Evolutionary conservation across 768 basidiomycete species (phyloP).

Genomic region (Agaricus sinodeliciosus): DNA sequence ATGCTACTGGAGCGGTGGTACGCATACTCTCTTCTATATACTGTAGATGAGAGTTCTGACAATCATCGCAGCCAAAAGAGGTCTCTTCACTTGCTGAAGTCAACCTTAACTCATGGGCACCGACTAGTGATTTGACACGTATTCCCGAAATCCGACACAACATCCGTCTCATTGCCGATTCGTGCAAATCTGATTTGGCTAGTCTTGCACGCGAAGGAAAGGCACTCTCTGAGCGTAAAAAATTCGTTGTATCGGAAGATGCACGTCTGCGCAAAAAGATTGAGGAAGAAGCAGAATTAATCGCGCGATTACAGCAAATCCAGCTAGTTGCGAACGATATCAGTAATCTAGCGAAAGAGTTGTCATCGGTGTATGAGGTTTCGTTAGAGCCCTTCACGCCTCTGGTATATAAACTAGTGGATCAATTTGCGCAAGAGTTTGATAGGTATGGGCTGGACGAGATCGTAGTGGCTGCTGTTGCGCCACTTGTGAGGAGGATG

Average conservation of each 20-base stretch:
- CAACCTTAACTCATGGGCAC: conserved; percentile 74
- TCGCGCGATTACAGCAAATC: conserved; percentile 70
- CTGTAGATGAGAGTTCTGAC: conserved; percentile 7
- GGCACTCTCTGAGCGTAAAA: conserved; percentile 71
- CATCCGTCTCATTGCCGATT: conserved; percentile 76
- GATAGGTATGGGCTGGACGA: conserved; percentile 80
- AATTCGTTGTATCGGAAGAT: conserved; percentile 67
- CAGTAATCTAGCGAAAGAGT: conserved; percentile 53
- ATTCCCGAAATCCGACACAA: conserved; percentile 98
- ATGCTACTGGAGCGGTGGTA: conserved; percentile 90
- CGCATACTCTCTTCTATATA: conserved; percentile 21
- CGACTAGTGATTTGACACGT: conserved; percentile 78
- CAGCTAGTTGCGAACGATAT: conserved; percentile 73
- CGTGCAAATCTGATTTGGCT: conserved; percentile 78
- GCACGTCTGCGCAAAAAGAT: conserved; percentile 60
- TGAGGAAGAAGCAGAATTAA: conserved; percentile 71
- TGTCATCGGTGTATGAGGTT: conserved; percentile 59
- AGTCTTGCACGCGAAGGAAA: conserved; percentile 89
- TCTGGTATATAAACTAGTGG: conserved; percentile 64
- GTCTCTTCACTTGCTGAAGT: conserved; percentile 80
- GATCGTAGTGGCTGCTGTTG: conserved; percentile 87
- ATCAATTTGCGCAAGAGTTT: conserved; percentile 68
- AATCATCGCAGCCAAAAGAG: conserved; percentile 66
- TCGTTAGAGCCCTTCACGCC: conserved; percentile 71
- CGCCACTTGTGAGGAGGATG: conserved; percentile 72